Base-by-base conservation (phyloP, 2,329 filamentous ascomycete species). In the Hymenoscyphus fructigenus region DNA sequence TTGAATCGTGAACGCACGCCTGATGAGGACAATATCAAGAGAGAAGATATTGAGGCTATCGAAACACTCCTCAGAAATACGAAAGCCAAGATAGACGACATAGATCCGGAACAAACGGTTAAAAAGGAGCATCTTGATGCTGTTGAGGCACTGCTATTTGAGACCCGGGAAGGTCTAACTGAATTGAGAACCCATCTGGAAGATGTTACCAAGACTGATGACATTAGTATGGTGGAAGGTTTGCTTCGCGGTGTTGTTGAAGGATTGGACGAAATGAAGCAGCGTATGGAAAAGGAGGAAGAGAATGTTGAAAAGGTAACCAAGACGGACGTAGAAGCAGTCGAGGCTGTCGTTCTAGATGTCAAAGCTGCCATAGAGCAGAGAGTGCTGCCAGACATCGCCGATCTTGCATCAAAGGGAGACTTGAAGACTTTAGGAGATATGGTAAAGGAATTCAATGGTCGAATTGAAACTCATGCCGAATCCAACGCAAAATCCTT, bases 11-110 rank as follows among this genome's bases (percentile, higher is more conserved):
- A 78, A 62, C 76, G 41, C 10, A 57, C 9, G n/a, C 59, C 67
- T 5, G 66, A 72, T 55, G 71, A 73, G 53, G 86, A 88, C 44
- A 76, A 82, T 2, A 88, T 90, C 5, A 87, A 83, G 36, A 91
- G 91, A 74, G 92, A 97, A 69, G 93, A 98, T 71, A 91, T 93
- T 0, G 88, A 94, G 67, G 92, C 92, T 12, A 93, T 98, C 65
- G 94, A 97, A 77, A 96, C 91, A 0, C 88, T 98, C 59, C 83
- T 98, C 14, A 88, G 90, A 53, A 97, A 96, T 75, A 93, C 93
- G 36, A 97, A 97, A 76, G 88, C 89, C 5, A 91, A 91, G 57
- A 81, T 98, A 10, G 94, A 97, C 65, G 93, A 96, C 65, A 85
- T 96, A 59, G 85, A 93, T 60, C 84, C 87, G 3, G 90, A 93